Percentiles rank a stretch among this genome's conserved stretches.
Conservation (phyloP, 1,139 yeast genomes). For the Tardiomyces digboiensis region DNA sequence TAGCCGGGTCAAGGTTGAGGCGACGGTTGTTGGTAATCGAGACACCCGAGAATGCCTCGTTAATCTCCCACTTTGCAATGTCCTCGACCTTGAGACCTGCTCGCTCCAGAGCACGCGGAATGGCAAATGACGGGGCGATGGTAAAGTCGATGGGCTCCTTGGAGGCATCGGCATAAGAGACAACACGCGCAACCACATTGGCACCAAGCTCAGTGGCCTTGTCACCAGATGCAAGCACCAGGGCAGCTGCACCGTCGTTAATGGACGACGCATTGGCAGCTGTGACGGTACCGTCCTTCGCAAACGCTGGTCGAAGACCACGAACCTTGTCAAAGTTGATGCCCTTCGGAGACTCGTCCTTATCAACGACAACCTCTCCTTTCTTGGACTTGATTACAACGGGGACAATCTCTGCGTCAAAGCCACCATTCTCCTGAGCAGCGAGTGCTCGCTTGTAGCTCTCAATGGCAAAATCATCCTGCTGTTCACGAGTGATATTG, state of each 20-base stretch:
- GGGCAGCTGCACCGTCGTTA: constrained; percentile 94
- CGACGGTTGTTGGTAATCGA: constrained; percentile 77
- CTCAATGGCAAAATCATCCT: constrained; percentile 43
- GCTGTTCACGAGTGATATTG: constrained; percentile 43
- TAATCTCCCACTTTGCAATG: constrained; percentile 68
- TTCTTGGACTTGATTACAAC: constrained; percentile 44
- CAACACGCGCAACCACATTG: constrained; percentile 56
- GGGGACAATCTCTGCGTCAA: constrained; percentile 43
- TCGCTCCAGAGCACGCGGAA: constrained; percentile 65
- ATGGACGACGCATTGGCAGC: constrained; percentile 91
- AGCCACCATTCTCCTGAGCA: constrained; percentile 39
- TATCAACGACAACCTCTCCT: constrained; percentile 39
- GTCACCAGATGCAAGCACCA: constrained; percentile 68
- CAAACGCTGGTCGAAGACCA: constrained; percentile 79
- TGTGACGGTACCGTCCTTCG: constrained; percentile 86
- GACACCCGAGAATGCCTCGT: constrained; percentile 92
- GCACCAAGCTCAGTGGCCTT: constrained; percentile 61
- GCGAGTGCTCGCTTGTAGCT: constrained; percentile 43
- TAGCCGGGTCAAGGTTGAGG: constrained; percentile 52
- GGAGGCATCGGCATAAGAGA: constrained; percentile 95
- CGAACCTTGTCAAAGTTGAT: constrained; percentile 61
- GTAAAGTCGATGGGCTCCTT: constrained; percentile 88
- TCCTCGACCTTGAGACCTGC: constrained; percentile 44
- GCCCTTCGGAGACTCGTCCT: constrained; percentile 61
- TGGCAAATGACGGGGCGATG: constrained; percentile 84